Base-by-base conservation (phyloP, 73 alveolate species). In the Paraurostyla sp. region DNA sequence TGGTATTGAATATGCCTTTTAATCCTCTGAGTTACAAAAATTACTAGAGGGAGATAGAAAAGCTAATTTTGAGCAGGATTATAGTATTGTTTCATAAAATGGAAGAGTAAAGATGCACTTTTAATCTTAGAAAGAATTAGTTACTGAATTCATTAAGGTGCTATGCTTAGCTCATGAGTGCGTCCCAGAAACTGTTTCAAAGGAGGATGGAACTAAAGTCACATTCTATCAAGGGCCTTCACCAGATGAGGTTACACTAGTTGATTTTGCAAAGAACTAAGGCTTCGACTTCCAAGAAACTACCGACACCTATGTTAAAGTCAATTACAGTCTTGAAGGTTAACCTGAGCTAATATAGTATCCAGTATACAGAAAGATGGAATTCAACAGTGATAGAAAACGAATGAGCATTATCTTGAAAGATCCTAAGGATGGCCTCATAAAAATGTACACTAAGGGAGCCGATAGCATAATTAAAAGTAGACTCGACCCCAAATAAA, bases 171-270 rank as follows among this genome's bases (percentile, higher is more conserved):
- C 97, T 36, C 99, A 96, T 91, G 98, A 94, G 59, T 94, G 98
- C 68, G 88, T 94, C 13, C 94, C 96, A 7, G 93, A 96, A 73
- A 41, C 41, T 43, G 96, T 75, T 0, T 71, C 83, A 15, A 76
- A 63, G 83, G 82, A 81, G 27, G 95, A 73, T 62, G 96, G 89
- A 43, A 94, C 54, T 23, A 87, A 49, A 59, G 43, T 11, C 23
- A 71, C 71, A 43, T 80, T 75, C 62, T 89, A 89, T 60, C 36
- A 86, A 49, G 99, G 99, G 9, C 98, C 98, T 25, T 91, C 97
- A 33, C 99, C 99, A 38, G 99, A 96, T 86, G 99, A 96, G 76
- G 93, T 95, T 0, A 88, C 99, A 48, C 92, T 98, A 23, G 99
- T 98, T 27, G 99, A 96, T 78, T 93, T 99, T 41, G 99, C 99